These are phyloP conservation scores for Pulchroboletus neoregius DNA, from an alignment of 1,284 basidiomycete genomes.

Conservation along the genomic window DNA sequence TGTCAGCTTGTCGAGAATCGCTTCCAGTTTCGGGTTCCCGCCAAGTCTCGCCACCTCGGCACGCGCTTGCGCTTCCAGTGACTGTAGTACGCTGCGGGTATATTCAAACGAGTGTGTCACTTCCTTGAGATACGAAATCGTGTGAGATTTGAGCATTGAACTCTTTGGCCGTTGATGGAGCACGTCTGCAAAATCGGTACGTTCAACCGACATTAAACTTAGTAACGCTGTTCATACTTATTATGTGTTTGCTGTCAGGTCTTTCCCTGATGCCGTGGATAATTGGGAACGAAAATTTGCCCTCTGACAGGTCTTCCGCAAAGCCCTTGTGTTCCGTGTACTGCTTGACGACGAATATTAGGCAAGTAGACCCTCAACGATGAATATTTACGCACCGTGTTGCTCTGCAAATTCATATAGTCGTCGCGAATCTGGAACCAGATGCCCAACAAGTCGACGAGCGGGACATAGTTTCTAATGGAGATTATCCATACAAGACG, in stretches of 20 bases:
- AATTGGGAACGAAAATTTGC: conserved; percentile 94
- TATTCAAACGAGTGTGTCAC: conserved; percentile 72
- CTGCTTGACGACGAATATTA: conserved; percentile 36
- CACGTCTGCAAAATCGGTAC: conserved; percentile 53
- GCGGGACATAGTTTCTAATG: conserved; percentile 79
- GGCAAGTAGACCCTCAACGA: neutral
- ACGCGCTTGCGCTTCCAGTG: conserved; percentile 48
- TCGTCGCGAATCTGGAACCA: conserved; percentile 97
- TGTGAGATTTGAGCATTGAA: conserved; percentile 71
- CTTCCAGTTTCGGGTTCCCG: conserved; percentile 25
- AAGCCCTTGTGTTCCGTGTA: conserved; percentile 91
- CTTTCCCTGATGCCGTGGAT: conserved; percentile 86
- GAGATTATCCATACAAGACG: neutral
- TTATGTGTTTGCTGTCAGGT: conserved; percentile 66
- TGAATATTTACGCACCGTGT: conserved; percentile 47
- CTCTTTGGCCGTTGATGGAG: conserved; percentile 81
- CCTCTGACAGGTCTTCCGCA: conserved; percentile 91
- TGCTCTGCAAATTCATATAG: conserved; percentile 90
- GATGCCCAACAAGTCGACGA: conserved; percentile 90
- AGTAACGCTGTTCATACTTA: conserved; percentile 60
- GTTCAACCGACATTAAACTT: conserved; percentile 2
- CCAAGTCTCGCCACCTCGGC: conserved; percentile 25
- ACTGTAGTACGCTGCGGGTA: conserved; percentile 52
- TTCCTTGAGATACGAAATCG: conserved; percentile 70
- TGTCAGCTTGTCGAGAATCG: conserved; percentile 21